Evolutionary conservation across 1,284 basidiomycete species (phyloP).

Genomic region (Meira miltonrushii): DNA sequence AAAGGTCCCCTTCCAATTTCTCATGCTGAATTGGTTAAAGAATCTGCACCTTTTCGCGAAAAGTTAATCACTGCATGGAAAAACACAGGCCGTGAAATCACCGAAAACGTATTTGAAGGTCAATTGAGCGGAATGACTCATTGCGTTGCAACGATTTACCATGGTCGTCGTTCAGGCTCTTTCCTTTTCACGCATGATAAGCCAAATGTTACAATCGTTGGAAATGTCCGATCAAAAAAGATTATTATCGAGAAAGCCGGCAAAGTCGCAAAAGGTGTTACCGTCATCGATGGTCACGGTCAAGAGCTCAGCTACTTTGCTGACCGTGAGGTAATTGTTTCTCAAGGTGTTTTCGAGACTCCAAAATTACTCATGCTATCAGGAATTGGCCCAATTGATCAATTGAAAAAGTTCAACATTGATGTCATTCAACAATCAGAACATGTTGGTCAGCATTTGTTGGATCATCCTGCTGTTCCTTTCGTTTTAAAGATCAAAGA

Average conservation of each 20-base stretch:
- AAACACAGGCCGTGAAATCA: not conserved
- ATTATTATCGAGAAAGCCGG: not conserved
- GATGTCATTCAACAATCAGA: not conserved
- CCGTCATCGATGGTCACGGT: not conserved
- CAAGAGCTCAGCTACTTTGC: not conserved
- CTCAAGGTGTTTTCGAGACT: slow-evolving; percentile 3
- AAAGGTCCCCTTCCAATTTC: not conserved
- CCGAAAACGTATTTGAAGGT: not conserved
- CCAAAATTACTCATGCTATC: slow-evolving; percentile 9
- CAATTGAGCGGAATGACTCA: not conserved
- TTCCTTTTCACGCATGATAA: not conserved
- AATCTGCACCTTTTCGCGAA: not conserved
- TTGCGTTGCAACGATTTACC: not conserved
- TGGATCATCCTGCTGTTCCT: slow-evolving; percentile 1
- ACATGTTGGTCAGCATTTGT: not conserved
- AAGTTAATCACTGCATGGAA: not conserved
- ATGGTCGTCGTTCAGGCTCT: not conserved
- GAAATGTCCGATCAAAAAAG: not conserved
- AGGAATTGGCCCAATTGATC: slow-evolving; percentile 3
- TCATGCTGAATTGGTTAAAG: not conserved
- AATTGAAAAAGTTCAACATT: not conserved
- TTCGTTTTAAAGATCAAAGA: not conserved
- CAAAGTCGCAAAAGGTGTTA: not conserved
- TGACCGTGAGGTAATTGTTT: slow-evolving; percentile 2
- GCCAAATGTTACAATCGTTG: not conserved